Evolutionary conservation across 2,329 filamentous ascomycete species (phyloP), one percentile per base, ranked within the genome.

Genomic region (Phyllosticta citrichinensis): DNA sequence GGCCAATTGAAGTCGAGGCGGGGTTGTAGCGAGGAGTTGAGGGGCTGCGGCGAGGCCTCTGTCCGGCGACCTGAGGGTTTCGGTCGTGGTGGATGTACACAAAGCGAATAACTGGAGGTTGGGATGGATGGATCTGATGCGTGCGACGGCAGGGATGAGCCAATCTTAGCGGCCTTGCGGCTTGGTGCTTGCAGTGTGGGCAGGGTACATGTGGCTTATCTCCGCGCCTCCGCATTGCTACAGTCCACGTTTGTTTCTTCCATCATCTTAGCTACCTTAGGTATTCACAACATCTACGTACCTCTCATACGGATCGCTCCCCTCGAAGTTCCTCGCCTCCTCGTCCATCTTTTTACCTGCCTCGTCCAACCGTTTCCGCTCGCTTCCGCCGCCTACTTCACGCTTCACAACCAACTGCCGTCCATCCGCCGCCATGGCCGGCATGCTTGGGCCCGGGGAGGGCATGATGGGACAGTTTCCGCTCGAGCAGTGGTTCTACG

Each of bases 401-500:
- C 56, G 56, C 55, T 58, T 51, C 51, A 35, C 52, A 11, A 11
- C 33, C 55, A 47, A 22, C 51, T 50, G 40, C 58, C 9, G 11
- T 33, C 24, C 22, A 24, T 30, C 40, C 40, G 40, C 17, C n/a
- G 71, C 27, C 63, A 80, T 80, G 77, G 78, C 78, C 55, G 76
- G 77, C 50, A 74, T 76, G 65, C 65, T 77, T 57, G 72, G 76
- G 47, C 66, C 67, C 54, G 70, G 66, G 33, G 75, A 71, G 64
- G 74, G 72, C 63, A 68, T 78, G 62, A 77, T 78, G 64, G 79
- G 80, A 61, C 81, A 83, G 64, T 80, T 96, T 70, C 94, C 93
- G 52, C 82, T 99, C 8, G 94, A 97, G 76, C 88, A 93, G 67
- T 99, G 94, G 94, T 97, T 97, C 76, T 97, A 91, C 82, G 94